Base-by-base conservation (phyloP, 257 asterid genomes). In the Nicotiana tabacum region DNA sequence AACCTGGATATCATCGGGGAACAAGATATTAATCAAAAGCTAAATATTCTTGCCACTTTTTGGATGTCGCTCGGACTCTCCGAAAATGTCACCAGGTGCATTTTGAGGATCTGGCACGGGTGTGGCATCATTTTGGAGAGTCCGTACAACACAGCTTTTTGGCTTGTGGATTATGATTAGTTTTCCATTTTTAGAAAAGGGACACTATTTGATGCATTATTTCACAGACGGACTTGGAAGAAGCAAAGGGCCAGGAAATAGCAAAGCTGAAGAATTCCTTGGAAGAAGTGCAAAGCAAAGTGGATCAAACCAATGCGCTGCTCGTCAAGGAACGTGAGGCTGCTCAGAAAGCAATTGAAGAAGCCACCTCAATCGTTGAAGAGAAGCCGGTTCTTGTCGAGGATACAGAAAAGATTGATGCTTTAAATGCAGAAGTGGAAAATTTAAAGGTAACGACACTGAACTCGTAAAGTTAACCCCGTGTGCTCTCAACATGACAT, bases 301-400 rank as follows among this genome's bases (percentile, higher is more conserved):
- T 96, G 78, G 95, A 93, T n/a, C 97, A 94, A 86, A 83, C 91
- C 43, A 93, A 91, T 91, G 89, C 89, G 16, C 86, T 86, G 85
- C 88, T 96, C 83, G 81, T 86, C 85, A 91, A 90, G 92, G 98
- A 96, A 89, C 97, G 91, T n/a, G 98, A 93, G 85, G 82, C 90
- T 68, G 90, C 99, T 88, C 94, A 92, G 87, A 94, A 90, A 90
- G 98, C 98, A 82, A 85, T 93, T 69, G 97, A 91, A 88, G 99
- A 94, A 89, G 98, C 90, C 83, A 82, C 91, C 78, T 83, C 94
- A 33, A 85, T 93, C 70, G 94, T 93, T 76, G 88, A 92, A 37
- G 99, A 96, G 80, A 88, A 89, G 72, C 70, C 87, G 17, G 93
- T 93, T 81, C 97, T 96, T 78, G 96, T 96, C 76, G 98, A 93